Evolutionary conservation across 441 rosid genomes (phyloP), one percentile per base, ranked within the genome.

Genomic region (Theobroma grandiflorum): DNA sequence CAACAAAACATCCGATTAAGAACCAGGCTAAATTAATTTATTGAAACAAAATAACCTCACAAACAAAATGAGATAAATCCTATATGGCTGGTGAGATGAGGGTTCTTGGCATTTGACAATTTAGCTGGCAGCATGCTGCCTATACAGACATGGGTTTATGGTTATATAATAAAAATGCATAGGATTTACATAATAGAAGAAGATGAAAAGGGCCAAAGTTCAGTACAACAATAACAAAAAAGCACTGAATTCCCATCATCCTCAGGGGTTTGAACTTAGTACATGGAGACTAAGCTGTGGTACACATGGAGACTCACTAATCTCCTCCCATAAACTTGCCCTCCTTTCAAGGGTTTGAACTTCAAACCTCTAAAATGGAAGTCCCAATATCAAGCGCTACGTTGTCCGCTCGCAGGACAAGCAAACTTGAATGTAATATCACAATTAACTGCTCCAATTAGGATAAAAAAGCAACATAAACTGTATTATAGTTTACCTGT

Each of bases 401-500:
- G 42, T 31, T 52, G 16, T 18, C 62, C 55, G 15, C 5, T 2
- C 33, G 8, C 14, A 43, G 26, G 33, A 71, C 65, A 79, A 75
- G 58, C 8, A 78, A 59, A 58, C 31, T 58, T 78, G 22, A 65
- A 65, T 40, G 31, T 76, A 74, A 79, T 66, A 50, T 70, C 12
- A 11, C 65, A 59, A 69, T 72, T 57, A 50, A 26, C 11, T 20
- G 16, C 35, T 66, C 20, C 26, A 74, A 63, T 50, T 65, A 72
- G 31, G 55, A 37, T 0, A 45, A 35, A 64, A 79, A 53, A 43
- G 75, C 61, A 72, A 43, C 15, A 66, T 18, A 57, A 78, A 20
- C 3, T 62, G 62, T 42, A 69, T 38, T 68, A 45, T 11, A 20
- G 11, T 64, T 81, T 76, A 95, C 99, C 96, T 96, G 91, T 79